Percentiles rank a stretch among this genome's conserved stretches.
Evolutionary conservation across 345 rosid genomes (phyloP).

Genomic region (Abelmoschus esculentus): DNA sequence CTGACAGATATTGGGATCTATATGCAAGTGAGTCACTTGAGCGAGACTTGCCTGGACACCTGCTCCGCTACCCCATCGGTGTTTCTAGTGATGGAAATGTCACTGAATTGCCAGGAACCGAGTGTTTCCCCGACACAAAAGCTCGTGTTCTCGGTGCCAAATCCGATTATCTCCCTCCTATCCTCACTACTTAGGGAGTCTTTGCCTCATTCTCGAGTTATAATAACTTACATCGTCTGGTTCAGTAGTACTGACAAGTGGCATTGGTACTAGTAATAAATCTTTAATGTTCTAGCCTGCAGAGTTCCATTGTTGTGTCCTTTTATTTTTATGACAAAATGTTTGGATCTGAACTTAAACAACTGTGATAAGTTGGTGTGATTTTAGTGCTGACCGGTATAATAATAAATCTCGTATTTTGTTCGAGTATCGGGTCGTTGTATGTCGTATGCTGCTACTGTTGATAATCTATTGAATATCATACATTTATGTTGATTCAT

Average conservation of each 20-base stretch:
- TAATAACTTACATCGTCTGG: not conserved
- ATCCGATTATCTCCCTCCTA: constrained; percentile 91
- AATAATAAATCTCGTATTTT: not conserved
- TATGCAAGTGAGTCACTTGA: constrained; percentile 70
- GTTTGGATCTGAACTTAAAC: constrained; percentile 12
- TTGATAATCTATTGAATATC: too few species aligned
- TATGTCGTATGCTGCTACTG: too few species aligned
- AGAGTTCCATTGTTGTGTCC: not conserved
- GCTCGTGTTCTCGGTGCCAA: constrained; percentile 77
- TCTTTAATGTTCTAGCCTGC: not conserved
- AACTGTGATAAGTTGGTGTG: constrained; percentile 17
- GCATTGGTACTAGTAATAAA: constrained; percentile 7
- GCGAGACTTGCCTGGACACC: constrained; percentile 83
- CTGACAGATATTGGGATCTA: constrained; percentile 90
- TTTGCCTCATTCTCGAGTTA: not conserved
- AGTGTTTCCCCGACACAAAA: constrained; percentile 86
- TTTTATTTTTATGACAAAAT: not conserved
- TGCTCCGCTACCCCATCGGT: constrained; percentile 81
- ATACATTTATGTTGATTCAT: too few species aligned
- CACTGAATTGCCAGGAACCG: constrained; percentile 59
- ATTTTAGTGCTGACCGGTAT: constrained; percentile 6
- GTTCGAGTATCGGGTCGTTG: too few species aligned
- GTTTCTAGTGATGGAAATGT: constrained; percentile 59
- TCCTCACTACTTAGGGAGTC: constrained; percentile 64
- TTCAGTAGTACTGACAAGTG: not conserved